Conservation (phyloP, 2,329 filamentous ascomycete species). For the Ceratocystiopsis minuta region DNA sequence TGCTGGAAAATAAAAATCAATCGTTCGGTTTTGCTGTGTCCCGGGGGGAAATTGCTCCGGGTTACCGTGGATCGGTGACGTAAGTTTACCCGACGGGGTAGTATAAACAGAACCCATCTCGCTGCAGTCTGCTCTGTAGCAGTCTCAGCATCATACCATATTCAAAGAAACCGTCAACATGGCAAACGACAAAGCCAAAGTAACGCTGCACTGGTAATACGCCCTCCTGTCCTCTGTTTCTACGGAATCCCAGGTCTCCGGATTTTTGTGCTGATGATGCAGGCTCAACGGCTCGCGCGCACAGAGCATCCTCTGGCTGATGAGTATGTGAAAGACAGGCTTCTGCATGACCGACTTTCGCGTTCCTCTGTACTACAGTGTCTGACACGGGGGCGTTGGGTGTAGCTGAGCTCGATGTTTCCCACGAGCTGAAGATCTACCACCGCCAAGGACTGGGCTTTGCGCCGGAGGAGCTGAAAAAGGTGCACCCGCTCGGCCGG, state of each 20-base stretch:
- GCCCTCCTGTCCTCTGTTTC: background rate
- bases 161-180: background rate
- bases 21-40: too few relatives aligned
- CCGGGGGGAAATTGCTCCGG: too few relatives aligned
- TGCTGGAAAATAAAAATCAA: too few relatives aligned
- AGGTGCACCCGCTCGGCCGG: slow-evolving; percentile 73
- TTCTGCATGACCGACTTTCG: background rate
- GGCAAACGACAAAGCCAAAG: background rate
- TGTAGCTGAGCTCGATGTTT: slow-evolving; percentile 53
- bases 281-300: slow-evolving; percentile 68
- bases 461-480: slow-evolving; percentile 59
- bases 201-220: slow-evolving; percentile 6
- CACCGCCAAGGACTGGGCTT: slow-evolving; percentile 42
- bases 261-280: background rate
- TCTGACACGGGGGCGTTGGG: too few relatives aligned
- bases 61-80: too few relatives aligned
- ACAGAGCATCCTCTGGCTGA: slow-evolving; percentile 69
- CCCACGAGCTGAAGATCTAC: slow-evolving; percentile 66
- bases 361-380: background rate
- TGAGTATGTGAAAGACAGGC: slow-evolving; percentile 17
- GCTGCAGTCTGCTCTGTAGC: too few relatives aligned
- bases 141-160: too few relatives aligned
- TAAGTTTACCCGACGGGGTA: too few relatives aligned
- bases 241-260: background rate
- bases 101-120: too few relatives aligned